Evolutionary conservation across 1,284 basidiomycete genomes (phyloP).

Genomic region (Melampsora americana): DNA sequence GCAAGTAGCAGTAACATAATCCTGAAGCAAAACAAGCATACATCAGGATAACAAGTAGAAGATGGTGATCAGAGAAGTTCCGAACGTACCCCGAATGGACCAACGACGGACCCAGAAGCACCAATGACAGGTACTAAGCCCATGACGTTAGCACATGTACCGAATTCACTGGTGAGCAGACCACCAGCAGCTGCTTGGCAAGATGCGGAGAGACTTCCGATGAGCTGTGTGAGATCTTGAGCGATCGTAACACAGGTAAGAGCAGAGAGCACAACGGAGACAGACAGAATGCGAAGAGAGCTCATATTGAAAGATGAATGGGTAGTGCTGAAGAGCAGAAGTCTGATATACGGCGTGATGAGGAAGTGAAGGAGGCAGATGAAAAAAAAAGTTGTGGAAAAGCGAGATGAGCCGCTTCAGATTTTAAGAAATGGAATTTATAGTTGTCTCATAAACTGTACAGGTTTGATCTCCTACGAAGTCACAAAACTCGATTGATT

Average conservation of each 20-base stretch:
- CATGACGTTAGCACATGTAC: constrained; percentile 23
- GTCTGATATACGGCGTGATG: not conserved
- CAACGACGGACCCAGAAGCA: constrained; percentile 1
- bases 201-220: constrained; percentile 17
- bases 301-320: not conserved
- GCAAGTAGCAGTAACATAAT: not conserved
- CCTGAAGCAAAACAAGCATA: no score
- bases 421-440: no score
- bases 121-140: constrained; percentile 13
- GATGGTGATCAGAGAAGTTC: no score
- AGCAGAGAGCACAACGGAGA: not conserved
- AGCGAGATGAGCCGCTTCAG: no score
- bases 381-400: no score
- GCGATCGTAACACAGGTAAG: not conserved
- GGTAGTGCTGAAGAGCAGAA: not conserved
- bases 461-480: no score
- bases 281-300: not conserved
- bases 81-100: constrained; percentile 5
- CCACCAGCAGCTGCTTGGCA: constrained; percentile 10
- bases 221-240: not conserved
- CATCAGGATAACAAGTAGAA: no score
- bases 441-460: no score
- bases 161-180: constrained; percentile 1
- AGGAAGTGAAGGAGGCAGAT: not conserved
- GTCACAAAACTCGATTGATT: no score